Conservation (phyloP, 495 filamentous ascomycete genomes). For the Aspergillus sclerotioniger region DNA sequence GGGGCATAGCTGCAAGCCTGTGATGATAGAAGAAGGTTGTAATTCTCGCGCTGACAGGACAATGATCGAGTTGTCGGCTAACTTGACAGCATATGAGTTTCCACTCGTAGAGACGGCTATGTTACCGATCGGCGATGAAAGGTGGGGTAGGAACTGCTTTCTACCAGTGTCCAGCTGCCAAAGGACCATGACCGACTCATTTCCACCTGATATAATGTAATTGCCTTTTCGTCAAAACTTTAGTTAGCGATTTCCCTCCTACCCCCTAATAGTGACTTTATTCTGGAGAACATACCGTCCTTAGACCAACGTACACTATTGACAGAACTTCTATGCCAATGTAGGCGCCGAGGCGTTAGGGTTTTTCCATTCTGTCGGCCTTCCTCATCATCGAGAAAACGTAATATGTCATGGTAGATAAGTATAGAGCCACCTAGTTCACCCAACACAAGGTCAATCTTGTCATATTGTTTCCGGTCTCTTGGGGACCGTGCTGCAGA, state of each 20-base stretch:
- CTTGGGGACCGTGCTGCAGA: constrained; percentile 27
- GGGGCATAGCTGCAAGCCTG: constrained; percentile 67
- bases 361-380: constrained; percentile 41
- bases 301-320: constrained; percentile 79
- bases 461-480: constrained; percentile 26
- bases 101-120: constrained; percentile 78
- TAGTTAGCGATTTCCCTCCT: constrained; percentile 2
- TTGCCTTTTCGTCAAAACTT: constrained; percentile 64
- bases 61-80: constrained; percentile 89
- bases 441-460: constrained; percentile 71
- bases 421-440: constrained; percentile 70
- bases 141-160: constrained; percentile 79
- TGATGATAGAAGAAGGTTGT: constrained; percentile 72
- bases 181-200: constrained; percentile 85
- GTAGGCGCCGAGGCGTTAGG: constrained; percentile 51
- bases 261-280: neutral
- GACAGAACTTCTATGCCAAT: constrained; percentile 89
- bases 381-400: constrained; percentile 47
- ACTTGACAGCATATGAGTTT: constrained; percentile 72
- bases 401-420: constrained; percentile 70
- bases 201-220: constrained; percentile 89
- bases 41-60: constrained; percentile 86
- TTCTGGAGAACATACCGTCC: constrained; percentile 64
- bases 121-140: constrained; percentile 77
- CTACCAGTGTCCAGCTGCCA: constrained; percentile 91